Evolutionary conservation across 352 stramenopile species (phyloP), one percentile per base, ranked within the genome.

Genomic region (Globisporangium okanoganense): DNA sequence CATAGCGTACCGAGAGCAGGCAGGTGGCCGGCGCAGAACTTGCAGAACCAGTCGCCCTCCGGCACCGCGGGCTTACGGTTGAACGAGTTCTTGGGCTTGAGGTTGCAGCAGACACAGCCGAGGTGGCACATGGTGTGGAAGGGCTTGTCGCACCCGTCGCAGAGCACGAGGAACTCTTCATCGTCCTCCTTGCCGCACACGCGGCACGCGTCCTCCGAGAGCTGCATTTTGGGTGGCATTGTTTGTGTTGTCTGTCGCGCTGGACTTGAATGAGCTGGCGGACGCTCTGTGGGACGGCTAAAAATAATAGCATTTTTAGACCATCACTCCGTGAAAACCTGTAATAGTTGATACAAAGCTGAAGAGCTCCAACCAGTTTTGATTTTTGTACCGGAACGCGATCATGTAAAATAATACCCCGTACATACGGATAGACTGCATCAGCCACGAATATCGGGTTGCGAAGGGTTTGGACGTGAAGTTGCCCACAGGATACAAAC

Each of bases 21-120:
- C 27, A 87, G 59, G 44, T 73, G 84, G 24, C 79, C 84, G 13
- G 79, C 78, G 61, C 84, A 93, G 48, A 93, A 90, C 69, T 93
- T 93, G 79, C 84, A 91, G 61, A 91, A 93, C 84, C 84, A 93
- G 67, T 93, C 84, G 61, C 84, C 84, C 25, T 93, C 81, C 33
- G 84, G 84, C 58, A 93, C 84, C 0, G 79, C 67, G 12, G 79
- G 81, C 59, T 89, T 88, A 67, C 81, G 81, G 43, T 77, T 79
- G 66, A 91, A 91, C 65, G 79, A 87, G 71, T 80, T 85, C 65
- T 84, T 85, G 52, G 84, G 84, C 63, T 91, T 91, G 38, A 78
- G 72, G 56, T 76, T 75, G 69, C 84, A 93, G 72, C 84, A 93
- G 24, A 84, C 79, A 70, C 84, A 93, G 55, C 84, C 84, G 12